Base-by-base conservation (phyloP, 2,329 filamentous ascomycete genomes). In the Pestalotiopsis sp. region DNA sequence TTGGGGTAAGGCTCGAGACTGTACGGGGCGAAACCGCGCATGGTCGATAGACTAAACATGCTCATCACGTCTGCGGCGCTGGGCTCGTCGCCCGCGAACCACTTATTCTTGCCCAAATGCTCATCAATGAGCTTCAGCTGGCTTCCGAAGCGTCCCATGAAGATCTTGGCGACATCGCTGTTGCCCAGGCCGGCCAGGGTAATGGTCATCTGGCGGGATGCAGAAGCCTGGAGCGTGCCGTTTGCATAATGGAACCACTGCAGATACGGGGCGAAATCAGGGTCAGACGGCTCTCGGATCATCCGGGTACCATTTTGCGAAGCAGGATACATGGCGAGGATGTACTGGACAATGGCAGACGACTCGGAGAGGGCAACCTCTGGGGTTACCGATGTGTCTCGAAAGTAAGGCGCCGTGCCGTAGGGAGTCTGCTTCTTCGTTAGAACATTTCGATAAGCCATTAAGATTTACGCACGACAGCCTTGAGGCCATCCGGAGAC, bases 161-260 rank as follows among this genome's bases (percentile, higher is more conserved):
- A 66, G 27, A 62, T 31, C 41, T 52, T 56, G 17, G 58, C 58
- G 1, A 31, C 31, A 20, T 14, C 12, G 17, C 27, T 65, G 23
- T 64, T 27, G 7, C 36, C 56, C 25, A 52, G 4, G 6, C 45
- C 58, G 36, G 67, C 20, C 14, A 66, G 31, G 3, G 6, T 14
- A 14, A 68, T 20, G n/a, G 45, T 41, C 64, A 68, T 68, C 41
- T 66, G 67, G 17, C 64, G 63, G 17, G 49, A 25, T 7, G 66
- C 20, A 4, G 67, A 61, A 3, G 67, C 31, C 31, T 68, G 67
- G 4, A 68, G 63, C 20, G 67, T 40, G 20, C 67, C 67, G 67
- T 68, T 68, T 9, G 67, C 67, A 31, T 65, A 68, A 41, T 68
- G 67, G 38, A 68, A 66, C 67, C 67, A 68, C 31, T 68, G 31